phyloP scores from a whole-genome alignment of 139 green algal species.

The Penium margaritaceum region DNA sequence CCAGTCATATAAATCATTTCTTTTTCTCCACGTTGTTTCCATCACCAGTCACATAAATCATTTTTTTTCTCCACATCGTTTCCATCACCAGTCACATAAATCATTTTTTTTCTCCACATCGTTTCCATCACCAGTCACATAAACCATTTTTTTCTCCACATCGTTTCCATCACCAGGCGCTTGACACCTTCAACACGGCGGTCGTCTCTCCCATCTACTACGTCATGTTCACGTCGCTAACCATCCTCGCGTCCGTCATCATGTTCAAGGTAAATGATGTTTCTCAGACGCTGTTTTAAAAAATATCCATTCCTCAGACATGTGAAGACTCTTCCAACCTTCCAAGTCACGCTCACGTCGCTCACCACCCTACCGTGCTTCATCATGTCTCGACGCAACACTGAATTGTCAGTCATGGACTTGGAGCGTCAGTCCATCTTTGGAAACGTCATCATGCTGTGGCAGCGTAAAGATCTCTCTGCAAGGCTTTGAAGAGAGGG shows the following conservation, averaged over 20 bases:
- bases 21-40: neutral
- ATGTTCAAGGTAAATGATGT: conserved; percentile 65
- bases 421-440: too few species aligned
- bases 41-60: neutral
- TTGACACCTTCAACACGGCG: conserved; percentile 95
- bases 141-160: neutral
- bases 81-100: neutral
- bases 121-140: too few species aligned
- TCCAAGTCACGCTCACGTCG: too few species aligned
- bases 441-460: too few species aligned
- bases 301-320: too few species aligned
- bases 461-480: too few species aligned
- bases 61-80: neutral
- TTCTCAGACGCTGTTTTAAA: too few species aligned
- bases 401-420: too few species aligned
- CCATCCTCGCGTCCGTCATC: conserved; percentile 69
- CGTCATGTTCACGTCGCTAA: conserved; percentile 92
- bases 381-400: too few species aligned
- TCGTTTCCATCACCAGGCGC: conserved; percentile 40
- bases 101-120: neutral
- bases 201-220: conserved; percentile 97
- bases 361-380: too few species aligned
- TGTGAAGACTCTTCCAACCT: too few species aligned
- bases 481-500: too few species aligned
- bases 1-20: neutral